Percentiles rank a stretch among this genome's conserved stretches.
These are phyloP conservation scores for Globisporangium nagaii DNA, from an alignment of 352 stramenopile genomes.

Conservation along the genomic window DNA sequence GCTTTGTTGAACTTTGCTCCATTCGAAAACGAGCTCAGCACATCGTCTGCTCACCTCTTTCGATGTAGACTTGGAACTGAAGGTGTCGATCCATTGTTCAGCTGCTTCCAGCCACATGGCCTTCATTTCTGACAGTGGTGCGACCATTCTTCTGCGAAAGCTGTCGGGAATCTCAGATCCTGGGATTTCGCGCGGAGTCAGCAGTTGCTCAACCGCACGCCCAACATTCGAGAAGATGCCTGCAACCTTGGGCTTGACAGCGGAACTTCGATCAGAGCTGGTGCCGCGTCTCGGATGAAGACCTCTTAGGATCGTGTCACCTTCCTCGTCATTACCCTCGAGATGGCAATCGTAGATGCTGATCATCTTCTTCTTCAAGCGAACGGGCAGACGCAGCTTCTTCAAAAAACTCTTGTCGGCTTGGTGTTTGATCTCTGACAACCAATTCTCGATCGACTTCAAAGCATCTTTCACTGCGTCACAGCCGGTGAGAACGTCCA, in stretches of 20 bases:
- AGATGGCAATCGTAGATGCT: neutral
- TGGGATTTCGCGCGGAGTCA: no score
- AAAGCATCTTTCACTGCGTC: no score
- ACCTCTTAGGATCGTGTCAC: no score
- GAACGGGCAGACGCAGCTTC: neutral
- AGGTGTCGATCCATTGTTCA: conserved; percentile 13
- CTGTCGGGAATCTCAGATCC: conserved; percentile 1
- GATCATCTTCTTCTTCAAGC: conserved; percentile 1
- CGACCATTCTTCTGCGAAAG: conserved; percentile 7
- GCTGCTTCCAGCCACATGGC: conserved; percentile 21
- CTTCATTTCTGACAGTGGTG: conserved; percentile 9
- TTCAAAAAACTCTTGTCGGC: neutral
- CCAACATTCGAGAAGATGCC: no score
- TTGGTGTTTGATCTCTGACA: conserved; percentile 10
- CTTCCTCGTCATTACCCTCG: no score
- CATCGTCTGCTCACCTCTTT: no score
- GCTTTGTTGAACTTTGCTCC: neutral
- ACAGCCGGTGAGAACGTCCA: no score
- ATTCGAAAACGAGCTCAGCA: neutral
- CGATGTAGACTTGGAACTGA: neutral
- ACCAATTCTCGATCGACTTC: no score
- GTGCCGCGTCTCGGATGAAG: no score
- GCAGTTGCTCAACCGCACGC: no score
- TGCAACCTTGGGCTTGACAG: no score
- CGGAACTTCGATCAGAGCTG: no score